Conservation (phyloP, 2,329 filamentous ascomycete species). For the Chaetomium strumarium region DNA sequence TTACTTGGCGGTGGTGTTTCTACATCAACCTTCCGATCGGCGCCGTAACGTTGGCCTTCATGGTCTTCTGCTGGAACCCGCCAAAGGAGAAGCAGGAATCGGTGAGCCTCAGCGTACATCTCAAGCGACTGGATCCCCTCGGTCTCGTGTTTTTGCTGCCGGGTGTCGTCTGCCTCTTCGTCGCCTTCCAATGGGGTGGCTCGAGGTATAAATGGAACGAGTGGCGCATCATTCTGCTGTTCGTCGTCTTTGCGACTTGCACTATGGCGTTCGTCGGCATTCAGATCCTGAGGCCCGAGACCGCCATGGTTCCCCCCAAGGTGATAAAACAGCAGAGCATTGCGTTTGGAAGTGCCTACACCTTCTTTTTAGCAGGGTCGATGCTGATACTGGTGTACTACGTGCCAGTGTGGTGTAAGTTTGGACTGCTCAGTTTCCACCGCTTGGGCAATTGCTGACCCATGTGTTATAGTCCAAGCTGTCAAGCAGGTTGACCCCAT, state of each 20-base stretch:
- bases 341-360: slow-evolving; percentile 40
- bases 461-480: too few relatives aligned
- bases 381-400: slow-evolving; percentile 53
- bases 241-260: slow-evolving; percentile 44
- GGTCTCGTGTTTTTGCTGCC: slow-evolving; percentile 56
- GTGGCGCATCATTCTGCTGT: slow-evolving; percentile 48
- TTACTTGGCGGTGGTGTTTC: slow-evolving; percentile 53
- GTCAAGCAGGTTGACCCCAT: slow-evolving; percentile 47
- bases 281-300: slow-evolving; percentile 48
- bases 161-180: slow-evolving; percentile 51
- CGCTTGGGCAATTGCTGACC: slow-evolving; percentile 8
- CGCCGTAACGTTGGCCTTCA: slow-evolving; percentile 42
- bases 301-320: slow-evolving; percentile 50
- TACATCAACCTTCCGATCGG: slow-evolving; percentile 55
- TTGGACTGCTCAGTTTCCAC: too few relatives aligned
- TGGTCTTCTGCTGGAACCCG: slow-evolving; percentile 44
- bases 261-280: slow-evolving; percentile 44
- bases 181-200: slow-evolving; percentile 61
- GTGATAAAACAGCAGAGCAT: slow-evolving; percentile 53
- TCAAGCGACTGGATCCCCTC: slow-evolving; percentile 51
- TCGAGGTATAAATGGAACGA: slow-evolving; percentile 46
- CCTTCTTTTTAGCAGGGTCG: slow-evolving; percentile 41
- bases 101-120: slow-evolving; percentile 35
- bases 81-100: slow-evolving; percentile 31
- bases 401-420: slow-evolving; percentile 50